Base-by-base conservation (phyloP, 768 basidiomycete genomes). In the Dendrothele bispora region DNA sequence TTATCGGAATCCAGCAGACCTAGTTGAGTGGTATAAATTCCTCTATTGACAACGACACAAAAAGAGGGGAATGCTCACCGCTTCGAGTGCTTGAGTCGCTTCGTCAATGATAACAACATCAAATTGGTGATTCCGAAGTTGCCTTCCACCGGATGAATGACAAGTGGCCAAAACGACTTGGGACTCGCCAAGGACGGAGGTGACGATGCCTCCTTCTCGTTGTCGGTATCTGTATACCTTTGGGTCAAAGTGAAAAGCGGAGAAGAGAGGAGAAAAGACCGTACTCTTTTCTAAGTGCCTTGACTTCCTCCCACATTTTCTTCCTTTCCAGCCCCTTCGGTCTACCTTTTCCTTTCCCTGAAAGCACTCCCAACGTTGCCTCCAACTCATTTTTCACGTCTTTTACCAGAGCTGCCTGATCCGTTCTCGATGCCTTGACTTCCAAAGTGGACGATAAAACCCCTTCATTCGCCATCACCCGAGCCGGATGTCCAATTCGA, bases 41-140 rank as follows among this genome's bases (percentile, higher is more conserved):
- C n/a, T n/a, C n/a, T n/a, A 3, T 20, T 28, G 21, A 7, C 11
- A 32, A 22, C 45, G 25, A 39, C 3, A 14, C 22, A 29, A 25
- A 28, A 25, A n/a, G 11, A 39, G 25, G 28, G 10, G 24, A 22
- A 12, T 7, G 62, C 80, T 50, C 60, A 94, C 94, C 20, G 94
- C 92, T 69, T 99, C 95, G 12, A 97, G 61, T 3, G 95, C 95
- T 64, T 98, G 97, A 0, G 97, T 98, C 0, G 97, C 97, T 68
- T 99, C 97, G 55, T 99, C 97, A 45, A 99, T 95, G 38, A 99
- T 87, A 10, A 94, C 82, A 0, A 95, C 88, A 61, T 99, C 97
- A 59, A 99, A 99, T 2, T 77, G 67, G 47, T 84, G 76, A 50
- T 86, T 81, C 35, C 79, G 76, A 6, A 98, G 67, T 54, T 95